Percentiles rank a stretch among this genome's conserved stretches.
These are phyloP conservation scores for Nicotiana knightiana DNA, from an alignment of 257 asterid genomes.

Conservation along the genomic window DNA sequence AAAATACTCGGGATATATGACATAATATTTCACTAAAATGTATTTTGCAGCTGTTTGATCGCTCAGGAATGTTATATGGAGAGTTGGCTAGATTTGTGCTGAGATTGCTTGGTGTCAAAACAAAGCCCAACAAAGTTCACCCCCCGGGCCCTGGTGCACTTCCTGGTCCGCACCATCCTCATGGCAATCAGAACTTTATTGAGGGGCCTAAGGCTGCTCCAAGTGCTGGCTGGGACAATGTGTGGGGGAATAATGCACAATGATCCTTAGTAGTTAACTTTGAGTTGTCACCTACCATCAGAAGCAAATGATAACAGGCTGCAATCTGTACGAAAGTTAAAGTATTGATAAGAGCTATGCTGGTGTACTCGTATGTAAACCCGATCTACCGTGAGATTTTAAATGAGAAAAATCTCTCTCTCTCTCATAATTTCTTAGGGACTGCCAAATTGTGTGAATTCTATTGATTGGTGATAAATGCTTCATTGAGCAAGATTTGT, in stretches of 20 bases:
- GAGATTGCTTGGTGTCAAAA: conserved; percentile 66
- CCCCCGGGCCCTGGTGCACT: conserved; percentile 56
- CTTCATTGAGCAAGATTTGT: not conserved
- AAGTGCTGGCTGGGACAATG: conserved; percentile 63
- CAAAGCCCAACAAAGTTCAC: conserved; percentile 51
- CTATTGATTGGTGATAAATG: not conserved
- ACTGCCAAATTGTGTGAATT: not conserved
- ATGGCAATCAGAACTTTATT: conserved; percentile 42
- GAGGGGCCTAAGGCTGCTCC: conserved; percentile 77
- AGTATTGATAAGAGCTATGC: not conserved
- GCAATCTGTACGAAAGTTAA: not conserved
- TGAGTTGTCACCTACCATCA: not conserved
- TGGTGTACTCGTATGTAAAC: not conserved
- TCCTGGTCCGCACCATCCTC: conserved; percentile 56
- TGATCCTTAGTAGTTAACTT: not conserved
- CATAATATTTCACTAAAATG: not conserved
- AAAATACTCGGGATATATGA: not conserved
- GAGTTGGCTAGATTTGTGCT: conserved; percentile 96
- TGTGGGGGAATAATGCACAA: conserved; percentile 56
- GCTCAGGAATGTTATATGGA: conserved; percentile 87
- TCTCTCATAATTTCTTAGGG: not conserved
- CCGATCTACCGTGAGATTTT: not conserved
- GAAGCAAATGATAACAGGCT: not conserved
- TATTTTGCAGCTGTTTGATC: conserved; percentile 69
- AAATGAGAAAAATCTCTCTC: not conserved